A percentile compares a stretch with the other conserved stretches of the same genome.
phyloP scores from a whole-genome alignment of 2,329 filamentous ascomycete genomes.

The Cryphonectria nitschkei region DNA sequence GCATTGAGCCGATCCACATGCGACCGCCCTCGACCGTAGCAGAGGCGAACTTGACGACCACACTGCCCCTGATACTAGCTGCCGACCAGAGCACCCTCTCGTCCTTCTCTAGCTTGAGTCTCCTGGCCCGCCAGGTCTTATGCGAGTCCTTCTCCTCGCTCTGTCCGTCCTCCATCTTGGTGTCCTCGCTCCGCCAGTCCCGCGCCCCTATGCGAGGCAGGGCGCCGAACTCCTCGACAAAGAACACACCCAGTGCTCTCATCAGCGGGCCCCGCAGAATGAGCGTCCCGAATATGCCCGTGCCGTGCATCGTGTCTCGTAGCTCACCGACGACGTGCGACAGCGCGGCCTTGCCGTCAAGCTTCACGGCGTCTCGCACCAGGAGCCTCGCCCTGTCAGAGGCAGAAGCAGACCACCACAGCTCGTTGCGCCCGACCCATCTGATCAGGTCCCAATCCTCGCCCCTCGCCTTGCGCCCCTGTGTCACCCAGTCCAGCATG shows the following conservation, averaged over 20 bases:
- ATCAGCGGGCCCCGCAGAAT: slow-evolving; percentile 78
- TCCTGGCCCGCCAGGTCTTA: slow-evolving; percentile 57
- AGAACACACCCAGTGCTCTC: slow-evolving; percentile 68
- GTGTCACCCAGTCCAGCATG: slow-evolving; percentile 91
- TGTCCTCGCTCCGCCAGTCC: slow-evolving; percentile 68
- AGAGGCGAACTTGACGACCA: slow-evolving; percentile 90
- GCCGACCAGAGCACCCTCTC: slow-evolving; percentile 79
- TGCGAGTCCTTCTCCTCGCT: slow-evolving; percentile 44
- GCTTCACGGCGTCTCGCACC: slow-evolving; percentile 81
- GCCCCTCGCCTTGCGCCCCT: slow-evolving; percentile 80
- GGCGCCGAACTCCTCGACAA: slow-evolving; percentile 76
- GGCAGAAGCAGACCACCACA: slow-evolving; percentile 60
- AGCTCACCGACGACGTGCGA: slow-evolving; percentile 41
- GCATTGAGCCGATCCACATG: slow-evolving; percentile 77
- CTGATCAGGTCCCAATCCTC: slow-evolving; percentile 84
- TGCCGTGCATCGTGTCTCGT: slow-evolving; percentile 69
- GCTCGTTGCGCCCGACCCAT: slow-evolving; percentile 86
- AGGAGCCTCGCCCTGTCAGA: slow-evolving; percentile 61
- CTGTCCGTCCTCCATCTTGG: slow-evolving; percentile 42
- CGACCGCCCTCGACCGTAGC: slow-evolving; percentile 79
- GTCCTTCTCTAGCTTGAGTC: slow-evolving; percentile 61
- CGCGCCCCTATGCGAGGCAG: slow-evolving; percentile 82
- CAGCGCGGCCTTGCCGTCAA: slow-evolving; percentile 53
- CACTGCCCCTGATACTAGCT: slow-evolving; percentile 77
- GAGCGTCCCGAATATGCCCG: slow-evolving; percentile 82